phyloP scores from a whole-genome alignment of 192 early-diverging fungal species.

The Mortierella alpina region DNA sequence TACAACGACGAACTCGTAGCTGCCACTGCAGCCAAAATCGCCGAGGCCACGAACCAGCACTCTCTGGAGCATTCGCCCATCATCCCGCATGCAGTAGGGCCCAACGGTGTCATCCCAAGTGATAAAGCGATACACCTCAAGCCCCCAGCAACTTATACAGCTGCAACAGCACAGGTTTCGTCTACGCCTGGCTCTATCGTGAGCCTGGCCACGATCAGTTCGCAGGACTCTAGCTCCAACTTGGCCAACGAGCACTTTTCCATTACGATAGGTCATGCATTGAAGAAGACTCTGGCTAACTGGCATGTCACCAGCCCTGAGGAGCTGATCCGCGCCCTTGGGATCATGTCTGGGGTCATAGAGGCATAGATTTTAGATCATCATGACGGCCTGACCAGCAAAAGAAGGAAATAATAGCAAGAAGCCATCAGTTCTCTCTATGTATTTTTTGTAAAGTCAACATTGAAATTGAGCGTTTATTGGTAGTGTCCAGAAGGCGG shows the following conservation, averaged over 20 bases:
- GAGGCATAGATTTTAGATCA: constrained; percentile 15
- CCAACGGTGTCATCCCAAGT: neutral
- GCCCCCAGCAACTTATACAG: constrained; percentile 8
- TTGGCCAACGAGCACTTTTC: constrained; percentile 70
- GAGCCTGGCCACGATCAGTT: constrained; percentile 17
- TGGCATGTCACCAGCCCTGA: constrained; percentile 84
- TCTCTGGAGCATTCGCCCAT: constrained; percentile 13
- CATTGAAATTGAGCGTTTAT: constrained; percentile 26
- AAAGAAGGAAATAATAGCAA: neutral
- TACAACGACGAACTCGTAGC: constrained; percentile 32
- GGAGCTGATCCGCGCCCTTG: constrained; percentile 67
- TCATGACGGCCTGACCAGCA: neutral
- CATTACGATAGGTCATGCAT: constrained; percentile 82
- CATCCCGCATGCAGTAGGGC: constrained; percentile 2
- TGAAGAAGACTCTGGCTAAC: constrained; percentile 88
- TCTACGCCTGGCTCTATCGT: constrained; percentile 16
- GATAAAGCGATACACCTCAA: constrained; percentile 13
- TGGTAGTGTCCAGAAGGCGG: constrained; percentile 15
- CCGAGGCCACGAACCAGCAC: constrained; percentile 22
- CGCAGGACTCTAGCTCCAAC: constrained; percentile 17
- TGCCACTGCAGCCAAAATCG: constrained; percentile 44
- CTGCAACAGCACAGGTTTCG: neutral
- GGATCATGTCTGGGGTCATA: constrained; percentile 29
- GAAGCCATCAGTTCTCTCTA: neutral
- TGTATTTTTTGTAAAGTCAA: constrained; percentile 5